These are phyloP conservation scores for Clavulina sp. DNA, from an alignment of 768 basidiomycete genomes.

Conservation along the genomic window DNA sequence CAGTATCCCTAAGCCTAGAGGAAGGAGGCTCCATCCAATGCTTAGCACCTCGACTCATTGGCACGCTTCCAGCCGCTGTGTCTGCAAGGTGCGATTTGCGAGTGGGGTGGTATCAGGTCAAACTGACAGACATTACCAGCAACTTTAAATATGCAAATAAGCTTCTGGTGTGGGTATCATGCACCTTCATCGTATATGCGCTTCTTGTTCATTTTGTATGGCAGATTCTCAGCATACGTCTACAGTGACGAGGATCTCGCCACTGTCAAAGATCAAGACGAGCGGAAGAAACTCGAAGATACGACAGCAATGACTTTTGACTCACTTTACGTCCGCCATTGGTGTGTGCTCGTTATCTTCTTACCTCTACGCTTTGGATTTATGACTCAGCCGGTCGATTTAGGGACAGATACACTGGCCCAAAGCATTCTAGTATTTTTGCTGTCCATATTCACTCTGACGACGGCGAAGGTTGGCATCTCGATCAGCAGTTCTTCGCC, in stretches of 20 bases:
- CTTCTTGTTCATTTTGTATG: no score
- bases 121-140: slow-evolving; percentile 27
- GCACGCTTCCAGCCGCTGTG: slow-evolving; percentile 6
- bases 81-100: slow-evolving; percentile 14
- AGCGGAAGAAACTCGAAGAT: slow-evolving; percentile 54
- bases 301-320: slow-evolving; percentile 59
- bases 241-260: slow-evolving; percentile 28
- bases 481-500: slow-evolving; percentile 37
- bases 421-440: slow-evolving; percentile 58
- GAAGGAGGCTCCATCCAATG: slow-evolving; percentile 30
- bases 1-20: slow-evolving; percentile 33
- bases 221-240: slow-evolving; percentile 68
- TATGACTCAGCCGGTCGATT: no score
- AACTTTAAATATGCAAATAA: slow-evolving; percentile 62
- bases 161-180: no score
- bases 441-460: slow-evolving; percentile 37
- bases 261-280: slow-evolving; percentile 49
- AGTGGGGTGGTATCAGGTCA: no score
- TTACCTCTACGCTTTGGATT: no score
- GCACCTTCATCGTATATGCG: slow-evolving; percentile 49
- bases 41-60: slow-evolving; percentile 36
- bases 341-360: no score
- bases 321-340: slow-evolving; percentile 49
- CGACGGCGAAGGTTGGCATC: slow-evolving; percentile 33
- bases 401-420: slow-evolving; percentile 53